Evolutionary conservation across 1,284 basidiomycete genomes (phyloP).

Genomic region (Cutaneotrichosporon sp.): DNA sequence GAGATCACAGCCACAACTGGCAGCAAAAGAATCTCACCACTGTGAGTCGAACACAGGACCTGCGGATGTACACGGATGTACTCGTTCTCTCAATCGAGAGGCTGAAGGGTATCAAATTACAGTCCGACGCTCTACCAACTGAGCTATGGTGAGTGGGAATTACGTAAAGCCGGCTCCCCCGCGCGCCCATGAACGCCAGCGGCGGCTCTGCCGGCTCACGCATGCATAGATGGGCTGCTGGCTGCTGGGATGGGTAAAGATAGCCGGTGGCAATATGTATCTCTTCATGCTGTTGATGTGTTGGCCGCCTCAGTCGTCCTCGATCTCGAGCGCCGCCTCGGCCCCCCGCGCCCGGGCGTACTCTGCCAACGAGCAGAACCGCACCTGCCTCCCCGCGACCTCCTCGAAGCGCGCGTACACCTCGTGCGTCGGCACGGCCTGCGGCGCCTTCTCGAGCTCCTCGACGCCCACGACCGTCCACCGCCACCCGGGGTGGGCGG

Average conservation of each 20-base stretch:
- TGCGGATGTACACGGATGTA: not conserved
- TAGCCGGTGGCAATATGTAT: no score
- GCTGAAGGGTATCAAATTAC: not conserved
- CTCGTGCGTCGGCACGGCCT: not conserved
- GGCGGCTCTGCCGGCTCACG: no score
- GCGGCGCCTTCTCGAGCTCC: not conserved
- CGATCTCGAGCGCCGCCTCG: not conserved
- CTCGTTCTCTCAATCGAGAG: not conserved
- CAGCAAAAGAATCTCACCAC: not conserved
- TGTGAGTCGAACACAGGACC: conserved; percentile 2
- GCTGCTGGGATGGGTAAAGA: no score
- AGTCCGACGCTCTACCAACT: conserved; percentile 2
- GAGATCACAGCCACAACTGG: no score
- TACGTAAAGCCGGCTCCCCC: not conserved
- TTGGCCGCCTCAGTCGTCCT: not conserved
- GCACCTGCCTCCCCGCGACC: not conserved
- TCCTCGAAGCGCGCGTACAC: not conserved
- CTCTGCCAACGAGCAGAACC: not conserved
- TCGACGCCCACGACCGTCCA: not conserved
- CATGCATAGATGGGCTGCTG: no score
- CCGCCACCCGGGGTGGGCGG: not conserved
- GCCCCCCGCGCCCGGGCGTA: not conserved
- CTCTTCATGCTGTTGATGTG: no score
- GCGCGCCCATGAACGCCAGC: no score
- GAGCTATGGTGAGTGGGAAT: not conserved